Conservation (phyloP, 2,329 filamentous ascomycete species). For the Penicillium sp. region DNA sequence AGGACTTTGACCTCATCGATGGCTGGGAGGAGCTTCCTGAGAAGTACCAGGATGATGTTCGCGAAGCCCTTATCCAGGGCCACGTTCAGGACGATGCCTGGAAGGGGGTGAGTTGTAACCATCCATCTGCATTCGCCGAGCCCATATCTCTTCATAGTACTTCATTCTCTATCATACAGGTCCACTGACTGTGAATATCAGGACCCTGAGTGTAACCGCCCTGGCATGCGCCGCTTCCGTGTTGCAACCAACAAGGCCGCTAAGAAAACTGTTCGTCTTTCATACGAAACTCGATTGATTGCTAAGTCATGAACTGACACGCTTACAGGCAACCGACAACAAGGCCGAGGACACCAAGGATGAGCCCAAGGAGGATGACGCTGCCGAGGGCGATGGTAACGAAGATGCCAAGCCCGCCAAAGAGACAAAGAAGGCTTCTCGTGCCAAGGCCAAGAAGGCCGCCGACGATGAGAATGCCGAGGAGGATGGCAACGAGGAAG, state of each 20-base stretch:
- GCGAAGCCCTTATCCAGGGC: conserved; percentile 70
- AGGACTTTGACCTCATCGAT: conserved; percentile 69
- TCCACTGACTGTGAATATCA: conserved; percentile 36
- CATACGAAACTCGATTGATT: not conserved
- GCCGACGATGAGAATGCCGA: not conserved
- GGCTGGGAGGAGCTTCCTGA: conserved; percentile 75
- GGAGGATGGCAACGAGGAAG: not conserved
- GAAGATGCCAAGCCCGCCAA: not conserved
- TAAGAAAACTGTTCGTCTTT: not conserved
- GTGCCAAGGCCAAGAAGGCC: conserved; percentile 8
- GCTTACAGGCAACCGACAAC: not conserved
- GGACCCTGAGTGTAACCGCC: conserved; percentile 74
- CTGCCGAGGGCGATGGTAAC: too few relatives aligned
- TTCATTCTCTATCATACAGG: not conserved
- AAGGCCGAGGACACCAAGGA: not conserved
- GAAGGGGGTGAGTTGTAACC: conserved; percentile 68
- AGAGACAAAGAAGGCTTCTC: conserved; percentile 11
- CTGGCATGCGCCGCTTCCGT: conserved; percentile 66
- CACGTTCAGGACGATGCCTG: conserved; percentile 85
- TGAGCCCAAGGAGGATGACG: not conserved
- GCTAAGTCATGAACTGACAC: not conserved
- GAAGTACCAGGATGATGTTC: conserved; percentile 72
- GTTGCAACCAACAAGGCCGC: conserved; percentile 15
- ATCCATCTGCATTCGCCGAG: not conserved
- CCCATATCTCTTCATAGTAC: too few relatives aligned